These are phyloP conservation scores for Penicillium coffeae DNA, from an alignment of 495 filamentous ascomycete genomes.

Conservation along the genomic window DNA sequence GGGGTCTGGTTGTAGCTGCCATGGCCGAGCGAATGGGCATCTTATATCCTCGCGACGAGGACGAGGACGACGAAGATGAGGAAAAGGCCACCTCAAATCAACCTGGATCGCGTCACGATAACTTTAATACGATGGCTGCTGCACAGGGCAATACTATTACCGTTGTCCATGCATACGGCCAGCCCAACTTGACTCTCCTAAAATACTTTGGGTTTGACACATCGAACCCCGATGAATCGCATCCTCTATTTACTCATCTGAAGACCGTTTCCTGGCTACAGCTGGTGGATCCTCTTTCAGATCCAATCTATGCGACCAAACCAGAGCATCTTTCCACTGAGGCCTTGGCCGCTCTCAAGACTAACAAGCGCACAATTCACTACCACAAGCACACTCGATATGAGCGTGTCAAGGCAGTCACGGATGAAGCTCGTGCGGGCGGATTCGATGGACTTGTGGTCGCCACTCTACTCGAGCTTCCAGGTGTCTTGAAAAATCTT, in stretches of 20 bases:
- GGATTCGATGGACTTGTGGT: conserved; percentile 80
- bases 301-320: conserved; percentile 63
- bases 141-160: conserved; percentile 81
- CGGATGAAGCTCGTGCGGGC: conserved; percentile 69
- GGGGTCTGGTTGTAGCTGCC: conserved; percentile 79
- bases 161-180: conserved; percentile 78
- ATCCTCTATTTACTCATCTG: conserved; percentile 79
- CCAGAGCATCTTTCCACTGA: conserved; percentile 50
- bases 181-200: conserved; percentile 82
- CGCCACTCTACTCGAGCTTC: conserved; percentile 72
- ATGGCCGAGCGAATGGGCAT: conserved; percentile 91
- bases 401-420: conserved; percentile 59
- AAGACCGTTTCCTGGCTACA: conserved; percentile 87
- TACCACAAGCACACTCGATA: conserved; percentile 84
- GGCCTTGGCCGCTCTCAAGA: conserved; percentile 61
- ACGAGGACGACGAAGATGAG: conserved; percentile 24
- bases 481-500: conserved; percentile 65
- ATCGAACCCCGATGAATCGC: conserved; percentile 59
- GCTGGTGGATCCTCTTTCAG: conserved; percentile 67
- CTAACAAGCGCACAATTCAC: conserved; percentile 73
- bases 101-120: conserved; percentile 13
- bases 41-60: conserved; percentile 52
- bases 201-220: conserved; percentile 82
- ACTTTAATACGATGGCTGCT: conserved; percentile 45
- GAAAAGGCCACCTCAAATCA: conserved; percentile 10